phyloP scores from a whole-genome alignment of 1,284 basidiomycete species.

The Schizophyllum amplum region DNA sequence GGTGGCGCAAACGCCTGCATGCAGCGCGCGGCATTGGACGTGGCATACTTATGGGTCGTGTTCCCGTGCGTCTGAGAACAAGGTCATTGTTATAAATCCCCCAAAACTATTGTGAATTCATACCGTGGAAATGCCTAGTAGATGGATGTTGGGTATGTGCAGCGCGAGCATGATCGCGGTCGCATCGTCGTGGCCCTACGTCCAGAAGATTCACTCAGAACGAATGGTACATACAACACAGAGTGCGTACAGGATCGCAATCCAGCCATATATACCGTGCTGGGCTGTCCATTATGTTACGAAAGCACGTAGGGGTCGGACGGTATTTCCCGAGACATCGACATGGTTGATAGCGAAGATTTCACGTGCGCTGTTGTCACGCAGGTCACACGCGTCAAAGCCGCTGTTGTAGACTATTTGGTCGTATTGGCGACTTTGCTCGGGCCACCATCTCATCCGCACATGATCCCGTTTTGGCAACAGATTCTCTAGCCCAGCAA shows the following conservation, averaged over 20 bases:
- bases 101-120: neutral
- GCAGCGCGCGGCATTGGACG: conserved; percentile 65
- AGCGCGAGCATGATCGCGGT: conserved; percentile 71
- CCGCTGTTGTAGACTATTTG: too few species aligned
- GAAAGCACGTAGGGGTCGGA: too few species aligned
- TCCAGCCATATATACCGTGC: conserved; percentile 40
- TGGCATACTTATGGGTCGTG: conserved; percentile 52
- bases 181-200: conserved; percentile 80
- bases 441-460: too few species aligned
- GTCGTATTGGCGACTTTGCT: too few species aligned
- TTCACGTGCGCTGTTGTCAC: too few species aligned
- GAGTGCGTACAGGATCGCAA: conserved; percentile 40
- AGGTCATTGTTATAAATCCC: neutral
- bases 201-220: neutral
- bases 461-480: too few species aligned
- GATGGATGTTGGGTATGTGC: conserved; percentile 50
- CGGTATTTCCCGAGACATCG: too few species aligned
- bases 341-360: too few species aligned
- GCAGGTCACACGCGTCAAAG: too few species aligned
- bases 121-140: conserved; percentile 78
- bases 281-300: neutral
- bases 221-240: neutral
- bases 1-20: conserved; percentile 62
- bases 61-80: conserved; percentile 67
- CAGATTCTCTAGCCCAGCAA: too few species aligned